phyloP scores from a whole-genome alignment of 163 green algal species.

The Volvox carteri region DNA sequence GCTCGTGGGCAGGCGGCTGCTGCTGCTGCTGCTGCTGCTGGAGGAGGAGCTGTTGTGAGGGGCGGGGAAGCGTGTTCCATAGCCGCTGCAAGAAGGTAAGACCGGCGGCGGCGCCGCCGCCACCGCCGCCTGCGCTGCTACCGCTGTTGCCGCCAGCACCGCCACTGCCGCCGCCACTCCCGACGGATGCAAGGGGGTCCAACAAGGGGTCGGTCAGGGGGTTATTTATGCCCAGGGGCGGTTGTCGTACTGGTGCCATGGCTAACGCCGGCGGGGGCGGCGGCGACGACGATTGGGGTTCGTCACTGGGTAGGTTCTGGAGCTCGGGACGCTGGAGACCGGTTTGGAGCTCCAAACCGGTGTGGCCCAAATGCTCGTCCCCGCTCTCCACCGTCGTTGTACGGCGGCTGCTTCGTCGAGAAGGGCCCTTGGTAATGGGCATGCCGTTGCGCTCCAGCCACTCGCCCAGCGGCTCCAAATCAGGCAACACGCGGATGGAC shows the following conservation, averaged over 20 bases:
- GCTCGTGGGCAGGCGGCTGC: neutral
- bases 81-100: slow-evolving; percentile 11
- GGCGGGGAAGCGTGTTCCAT: neutral
- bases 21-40: neutral
- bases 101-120: neutral
- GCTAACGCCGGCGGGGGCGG: neutral
- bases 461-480: slow-evolving; percentile 42
- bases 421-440: slow-evolving; percentile 14
- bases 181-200: neutral
- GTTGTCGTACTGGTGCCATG: neutral
- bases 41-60: neutral
- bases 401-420: slow-evolving; percentile 11
- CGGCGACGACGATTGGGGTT: neutral
- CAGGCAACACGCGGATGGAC: slow-evolving; percentile 42
- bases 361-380: neutral
- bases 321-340: neutral
- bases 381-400: neutral
- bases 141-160: neutral
- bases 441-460: slow-evolving; percentile 33
- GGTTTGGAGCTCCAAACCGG: neutral
- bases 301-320: neutral
- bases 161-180: neutral
- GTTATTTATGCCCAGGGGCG: neutral
- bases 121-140: neutral
- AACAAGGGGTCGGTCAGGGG: neutral